Base-by-base conservation (phyloP, 108 stramenopile genomes). In the Fragilariopsis cylindrus region DNA sequence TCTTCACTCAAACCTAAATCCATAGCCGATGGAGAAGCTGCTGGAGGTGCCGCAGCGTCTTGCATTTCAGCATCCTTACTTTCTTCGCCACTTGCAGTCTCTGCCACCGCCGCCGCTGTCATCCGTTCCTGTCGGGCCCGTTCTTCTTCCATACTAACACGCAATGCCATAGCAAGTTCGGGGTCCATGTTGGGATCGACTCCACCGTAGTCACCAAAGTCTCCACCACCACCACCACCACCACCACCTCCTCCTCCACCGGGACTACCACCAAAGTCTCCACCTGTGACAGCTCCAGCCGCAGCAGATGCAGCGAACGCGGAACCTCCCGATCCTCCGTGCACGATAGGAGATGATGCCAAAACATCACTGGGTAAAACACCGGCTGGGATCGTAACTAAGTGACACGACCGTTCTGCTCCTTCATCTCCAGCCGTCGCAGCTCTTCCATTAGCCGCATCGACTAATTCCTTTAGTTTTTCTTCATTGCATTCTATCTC, bases 101-200 rank as follows among this genome's bases (percentile, higher is more conserved):
- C 55, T 18, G 52, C 64, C 13, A 42, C 49, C 12, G 45, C 56
- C 13, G 46, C 11, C 71, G 90, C 87, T 15, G 90, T 86, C 8
- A 82, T 74, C 8, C 80, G 77, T 71, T 85, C 84, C 71, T 90
- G 89, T 55, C 96, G 82, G 3, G 95, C 96, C 11, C 97, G 87
- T 82, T 97, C 97, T 82, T 99, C 98, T 71, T 99, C 98, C 95
- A 98, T 97, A 74, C 92, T 93, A 16, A 98, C 94, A 9, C 98
- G 89, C 12, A 99, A 77, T 15, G 97, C 99, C 96, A 98, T 98
- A 75, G 99, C 99, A 71, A 99, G 83, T 82, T 98, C 99, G 15
- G 99, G 99, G 73, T 99, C 99, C 85, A 96, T 94, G 79, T 89
- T 96, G 52, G 99, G 96, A 84, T 99, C 99, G 60, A 99, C 86